Percentiles rank a stretch among this genome's conserved stretches.
These are phyloP conservation scores for Crithidia bombi DNA, from an alignment of 208 protist species.

Conservation along the genomic window DNA sequence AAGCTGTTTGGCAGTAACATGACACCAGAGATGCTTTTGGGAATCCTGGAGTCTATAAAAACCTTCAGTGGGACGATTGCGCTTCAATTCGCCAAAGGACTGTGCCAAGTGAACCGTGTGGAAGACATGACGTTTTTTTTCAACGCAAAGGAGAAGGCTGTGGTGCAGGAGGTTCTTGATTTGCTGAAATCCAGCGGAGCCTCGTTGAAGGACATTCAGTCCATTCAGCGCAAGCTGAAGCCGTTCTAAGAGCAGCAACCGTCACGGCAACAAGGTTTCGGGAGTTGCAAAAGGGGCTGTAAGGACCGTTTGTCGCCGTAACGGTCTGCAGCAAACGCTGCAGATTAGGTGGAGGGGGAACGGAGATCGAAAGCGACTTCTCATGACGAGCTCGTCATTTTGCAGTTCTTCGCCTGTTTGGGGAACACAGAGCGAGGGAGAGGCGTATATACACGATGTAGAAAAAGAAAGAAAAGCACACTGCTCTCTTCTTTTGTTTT, in stretches of 20 bases:
- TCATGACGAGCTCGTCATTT: too few relatives aligned
- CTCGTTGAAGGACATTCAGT: conserved; percentile 46
- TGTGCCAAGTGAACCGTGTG: conserved; percentile 77
- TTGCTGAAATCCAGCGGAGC: conserved; percentile 51
- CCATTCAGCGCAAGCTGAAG: conserved; percentile 63
- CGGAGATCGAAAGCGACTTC: too few relatives aligned
- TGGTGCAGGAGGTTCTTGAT: conserved; percentile 62
- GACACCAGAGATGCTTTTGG: conserved; percentile 80
- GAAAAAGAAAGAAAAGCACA: background rate
- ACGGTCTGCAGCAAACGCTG: too few relatives aligned
- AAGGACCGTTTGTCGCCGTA: too few relatives aligned
- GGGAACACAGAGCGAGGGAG: background rate
- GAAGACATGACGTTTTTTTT: conserved; percentile 87
- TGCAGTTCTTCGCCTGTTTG: background rate
- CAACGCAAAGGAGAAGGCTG: conserved; percentile 61
- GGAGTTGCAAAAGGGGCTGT: background rate
- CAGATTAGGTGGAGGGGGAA: too few relatives aligned
- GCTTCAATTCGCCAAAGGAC: conserved; percentile 65
- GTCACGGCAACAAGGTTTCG: too few relatives aligned
- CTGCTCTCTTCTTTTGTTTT: background rate
- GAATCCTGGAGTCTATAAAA: conserved; percentile 55
- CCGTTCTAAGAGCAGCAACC: conserved; percentile 19
- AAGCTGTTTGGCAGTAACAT: conserved; percentile 87
- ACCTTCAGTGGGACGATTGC: conserved; percentile 42
- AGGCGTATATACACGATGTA: background rate